phyloP scores from a whole-genome alignment of 352 stramenopile genomes.

The Pythium angustatum region DNA sequence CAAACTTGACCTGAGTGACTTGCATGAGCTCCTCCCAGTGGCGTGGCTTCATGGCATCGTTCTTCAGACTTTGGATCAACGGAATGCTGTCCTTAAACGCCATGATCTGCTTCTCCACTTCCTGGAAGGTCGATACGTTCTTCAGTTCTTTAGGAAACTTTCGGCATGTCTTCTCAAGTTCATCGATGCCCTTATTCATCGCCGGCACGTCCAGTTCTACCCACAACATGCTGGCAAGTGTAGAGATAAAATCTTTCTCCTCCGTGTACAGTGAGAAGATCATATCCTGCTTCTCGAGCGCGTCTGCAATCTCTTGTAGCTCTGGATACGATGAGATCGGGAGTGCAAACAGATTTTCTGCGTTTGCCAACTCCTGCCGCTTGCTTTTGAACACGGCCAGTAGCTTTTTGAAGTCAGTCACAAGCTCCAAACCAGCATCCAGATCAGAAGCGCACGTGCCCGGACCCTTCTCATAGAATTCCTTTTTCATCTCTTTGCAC shows the following conservation, averaged over 20 bases:
- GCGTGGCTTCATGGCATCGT: slow-evolving; percentile 91
- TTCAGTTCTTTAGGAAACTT: slow-evolving; percentile 92
- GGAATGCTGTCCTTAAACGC: slow-evolving; percentile 95
- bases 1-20: slow-evolving; percentile 90
- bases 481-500: slow-evolving; percentile 82
- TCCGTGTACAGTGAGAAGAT: slow-evolving; percentile 94
- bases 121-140: slow-evolving; percentile 88
- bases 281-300: slow-evolving; percentile 85
- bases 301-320: slow-evolving; percentile 83
- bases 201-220: slow-evolving; percentile 90
- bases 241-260: slow-evolving; percentile 92
- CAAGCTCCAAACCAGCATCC: slow-evolving; percentile 87
- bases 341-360: slow-evolving; percentile 93
- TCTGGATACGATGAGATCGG: slow-evolving; percentile 91
- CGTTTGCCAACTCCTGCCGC: slow-evolving; percentile 91
- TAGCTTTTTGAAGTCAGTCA: slow-evolving; percentile 84
- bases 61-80: slow-evolving; percentile 93
- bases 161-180: slow-evolving; percentile 91
- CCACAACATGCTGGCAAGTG: slow-evolving; percentile 91
- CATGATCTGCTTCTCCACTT: slow-evolving; percentile 90
- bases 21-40: slow-evolving; percentile 91
- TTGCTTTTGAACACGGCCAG: slow-evolving; percentile 75
- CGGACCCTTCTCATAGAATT: slow-evolving; percentile 87
- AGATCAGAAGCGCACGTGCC: slow-evolving; percentile 82
- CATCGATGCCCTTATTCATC: slow-evolving; percentile 92